Evolutionary conservation across 768 basidiomycete genomes (phyloP), one percentile per base, ranked within the genome.

Genomic region (Lactifluus volemus): DNA sequence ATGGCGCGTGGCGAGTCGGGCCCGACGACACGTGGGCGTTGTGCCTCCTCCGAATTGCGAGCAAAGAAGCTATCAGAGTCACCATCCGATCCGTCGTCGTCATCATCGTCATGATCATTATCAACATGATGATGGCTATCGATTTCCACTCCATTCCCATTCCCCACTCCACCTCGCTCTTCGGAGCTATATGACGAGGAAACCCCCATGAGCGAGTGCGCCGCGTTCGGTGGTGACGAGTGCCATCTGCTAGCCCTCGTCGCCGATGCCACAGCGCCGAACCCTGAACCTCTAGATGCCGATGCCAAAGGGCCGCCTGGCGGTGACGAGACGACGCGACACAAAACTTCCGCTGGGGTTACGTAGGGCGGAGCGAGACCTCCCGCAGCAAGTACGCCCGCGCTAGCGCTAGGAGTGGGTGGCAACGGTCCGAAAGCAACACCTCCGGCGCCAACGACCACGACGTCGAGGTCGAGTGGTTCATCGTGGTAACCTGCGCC

Each of bases 41-140:
- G 45, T 1, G 38, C 19, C 8, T 66, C 65, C 34, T 66, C 65
- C 59, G 65, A 66, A 8, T 53, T 61, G 5, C 65, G 63, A 53
- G 59, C 65, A 48, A 66, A 66, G 38, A 66, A 66, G 38, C 63
- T 64, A n/a, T 60, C 58, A 54, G 63, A 64, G 47, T 65, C 65
- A 32, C 54, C 63, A 30, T 66, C 65, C 5, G 58, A 61, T 3
- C 12, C 36, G 14, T 55, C 38, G 29, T 21, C 42, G 11, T 48
- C 36, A 4, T 42, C 41, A 14, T 42, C 41, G 17, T 5, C 53
- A 17, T 59, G 25, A 25, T 25, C 25, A n/a, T n/a, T n/a, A n/a
- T n/a, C n/a, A n/a, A n/a, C n/a, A 25, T 25, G 25, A 25, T 25
- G 25, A 25, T 25, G 25, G 25, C 2, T 2, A 25, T 25, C 25